Percentiles rank a stretch among this genome's conserved stretches.
phyloP scores from a whole-genome alignment of 495 filamentous ascomycete species.

The Neurospora intermedia region DNA sequence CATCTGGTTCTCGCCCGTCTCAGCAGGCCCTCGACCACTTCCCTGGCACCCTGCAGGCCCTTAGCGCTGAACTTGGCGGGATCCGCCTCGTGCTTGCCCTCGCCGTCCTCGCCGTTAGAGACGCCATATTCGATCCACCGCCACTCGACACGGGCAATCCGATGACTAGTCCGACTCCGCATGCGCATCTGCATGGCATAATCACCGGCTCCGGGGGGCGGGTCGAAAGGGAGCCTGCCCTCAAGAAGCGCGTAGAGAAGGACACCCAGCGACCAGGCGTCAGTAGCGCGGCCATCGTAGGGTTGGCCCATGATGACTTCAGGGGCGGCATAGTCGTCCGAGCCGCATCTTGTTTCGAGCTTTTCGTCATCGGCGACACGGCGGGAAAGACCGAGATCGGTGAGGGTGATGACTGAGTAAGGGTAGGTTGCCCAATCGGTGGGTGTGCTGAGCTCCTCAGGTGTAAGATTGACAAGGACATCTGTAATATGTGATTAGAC shows the following conservation, averaged over 20 bases:
- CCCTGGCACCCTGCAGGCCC: conserved; percentile 61
- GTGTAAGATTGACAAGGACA: conserved; percentile 75
- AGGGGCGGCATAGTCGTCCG: conserved; percentile 93
- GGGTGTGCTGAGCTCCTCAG: conserved; percentile 31
- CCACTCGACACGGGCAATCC: conserved; percentile 94
- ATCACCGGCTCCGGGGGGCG: conserved; percentile 60
- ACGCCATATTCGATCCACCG: conserved; percentile 76
- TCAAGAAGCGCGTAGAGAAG: conserved; percentile 90
- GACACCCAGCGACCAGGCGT: conserved; percentile 93
- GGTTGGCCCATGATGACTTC: conserved; percentile 92
- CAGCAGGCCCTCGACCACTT: conserved; percentile 70
- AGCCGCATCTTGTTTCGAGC: conserved; percentile 82
- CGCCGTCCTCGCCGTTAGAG: conserved; percentile 47
- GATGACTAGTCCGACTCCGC: conserved; percentile 69
- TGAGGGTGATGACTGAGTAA: conserved; percentile 74
- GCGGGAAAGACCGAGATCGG: conserved; percentile 84
- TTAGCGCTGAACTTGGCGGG: conserved; percentile 40
- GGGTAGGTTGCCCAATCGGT: conserved; percentile 61
- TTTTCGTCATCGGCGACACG: conserved; percentile 68
- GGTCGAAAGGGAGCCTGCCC: conserved; percentile 84
- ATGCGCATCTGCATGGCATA: conserved; percentile 45
- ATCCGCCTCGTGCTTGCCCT: conserved; percentile 38
- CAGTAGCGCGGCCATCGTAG: conserved; percentile 86
- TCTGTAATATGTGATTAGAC: conserved; percentile 39
- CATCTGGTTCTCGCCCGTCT: conserved; percentile 69